phyloP scores from a whole-genome alignment of 75 land plant species.

The Azolla pinnata region DNA sequence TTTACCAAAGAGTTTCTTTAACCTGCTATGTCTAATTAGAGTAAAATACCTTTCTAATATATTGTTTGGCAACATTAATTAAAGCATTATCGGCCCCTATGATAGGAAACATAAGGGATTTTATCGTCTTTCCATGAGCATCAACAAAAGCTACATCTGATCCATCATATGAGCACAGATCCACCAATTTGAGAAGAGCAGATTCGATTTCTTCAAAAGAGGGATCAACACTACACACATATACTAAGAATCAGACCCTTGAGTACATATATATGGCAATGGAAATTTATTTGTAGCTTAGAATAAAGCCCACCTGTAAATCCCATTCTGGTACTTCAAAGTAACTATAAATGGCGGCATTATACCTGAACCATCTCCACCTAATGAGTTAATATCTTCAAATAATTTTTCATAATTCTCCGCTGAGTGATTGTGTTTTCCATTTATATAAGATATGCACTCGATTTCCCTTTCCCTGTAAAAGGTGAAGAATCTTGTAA shows the following conservation, averaged over 20 bases:
- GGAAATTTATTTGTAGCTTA: not conserved
- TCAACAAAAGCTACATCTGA: conserved; percentile 18
- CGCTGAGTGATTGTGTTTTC: not conserved
- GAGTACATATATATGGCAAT: not conserved
- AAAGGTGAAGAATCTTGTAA: conserved; percentile 7
- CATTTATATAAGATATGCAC: not conserved
- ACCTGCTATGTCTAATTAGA: not conserved
- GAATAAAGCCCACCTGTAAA: conserved; percentile 37
- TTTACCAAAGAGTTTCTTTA: no score
- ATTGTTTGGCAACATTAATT: conserved; percentile 19
- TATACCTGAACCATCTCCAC: not conserved
- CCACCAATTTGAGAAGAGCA: conserved; percentile 12
- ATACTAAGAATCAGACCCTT: not conserved
- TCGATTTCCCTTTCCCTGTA: not conserved
- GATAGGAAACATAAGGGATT: conserved; percentile 10
- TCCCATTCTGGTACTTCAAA: conserved; percentile 16
- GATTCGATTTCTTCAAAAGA: conserved; percentile 19
- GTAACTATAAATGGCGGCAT: conserved; percentile 21
- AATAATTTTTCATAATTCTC: not conserved
- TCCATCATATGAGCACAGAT: conserved; percentile 10
- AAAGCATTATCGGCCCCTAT: conserved; percentile 21
- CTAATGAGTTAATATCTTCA: not conserved
- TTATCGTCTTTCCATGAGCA: conserved; percentile 12
- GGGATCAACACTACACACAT: conserved; percentile 16
- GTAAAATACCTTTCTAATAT: conserved; percentile 24